phyloP scores from a whole-genome alignment of 352 stramenopile species.

The Globisporangium sylvaticum region DNA sequence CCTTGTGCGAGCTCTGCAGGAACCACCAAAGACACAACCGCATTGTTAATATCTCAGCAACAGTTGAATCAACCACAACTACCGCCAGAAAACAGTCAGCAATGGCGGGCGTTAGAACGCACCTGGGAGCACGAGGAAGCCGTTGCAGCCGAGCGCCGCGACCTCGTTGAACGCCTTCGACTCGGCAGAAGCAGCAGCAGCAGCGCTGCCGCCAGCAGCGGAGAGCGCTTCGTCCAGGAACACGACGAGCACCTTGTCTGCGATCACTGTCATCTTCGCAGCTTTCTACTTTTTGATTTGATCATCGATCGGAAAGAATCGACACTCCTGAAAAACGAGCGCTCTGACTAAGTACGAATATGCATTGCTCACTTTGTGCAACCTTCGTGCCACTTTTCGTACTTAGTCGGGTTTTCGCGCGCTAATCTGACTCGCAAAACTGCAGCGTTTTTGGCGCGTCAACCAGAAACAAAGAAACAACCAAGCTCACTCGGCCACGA shows the following conservation, averaged over 20 bases:
- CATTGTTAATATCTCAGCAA: no score
- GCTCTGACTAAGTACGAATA: no score
- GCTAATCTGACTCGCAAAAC: not conserved
- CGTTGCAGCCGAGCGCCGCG: conserved; percentile 42
- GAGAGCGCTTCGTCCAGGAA: conserved; percentile 30
- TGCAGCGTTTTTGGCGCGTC: not conserved
- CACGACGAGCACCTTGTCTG: conserved; percentile 52
- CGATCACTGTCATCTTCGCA: conserved; percentile 32
- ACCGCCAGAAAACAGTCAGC: not conserved
- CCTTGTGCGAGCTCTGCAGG: conserved; percentile 4
- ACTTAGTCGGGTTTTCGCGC: not conserved
- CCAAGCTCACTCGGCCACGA: not conserved
- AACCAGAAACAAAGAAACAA: not conserved
- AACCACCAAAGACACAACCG: not conserved
- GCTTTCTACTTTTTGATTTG: not conserved
- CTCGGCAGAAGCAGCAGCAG: not conserved
- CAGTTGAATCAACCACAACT: not conserved
- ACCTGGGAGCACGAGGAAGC: conserved; percentile 50
- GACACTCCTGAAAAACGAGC: no score
- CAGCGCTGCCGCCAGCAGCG: not conserved
- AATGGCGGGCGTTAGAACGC: not conserved
- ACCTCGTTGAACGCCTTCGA: conserved; percentile 35
- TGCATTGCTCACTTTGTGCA: not conserved
- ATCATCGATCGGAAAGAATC: no score
- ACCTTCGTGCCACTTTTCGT: not conserved